Evolutionary conservation across 2,329 filamentous ascomycete species (phyloP).

Genomic region (Rhytidhysteron rufulum): DNA sequence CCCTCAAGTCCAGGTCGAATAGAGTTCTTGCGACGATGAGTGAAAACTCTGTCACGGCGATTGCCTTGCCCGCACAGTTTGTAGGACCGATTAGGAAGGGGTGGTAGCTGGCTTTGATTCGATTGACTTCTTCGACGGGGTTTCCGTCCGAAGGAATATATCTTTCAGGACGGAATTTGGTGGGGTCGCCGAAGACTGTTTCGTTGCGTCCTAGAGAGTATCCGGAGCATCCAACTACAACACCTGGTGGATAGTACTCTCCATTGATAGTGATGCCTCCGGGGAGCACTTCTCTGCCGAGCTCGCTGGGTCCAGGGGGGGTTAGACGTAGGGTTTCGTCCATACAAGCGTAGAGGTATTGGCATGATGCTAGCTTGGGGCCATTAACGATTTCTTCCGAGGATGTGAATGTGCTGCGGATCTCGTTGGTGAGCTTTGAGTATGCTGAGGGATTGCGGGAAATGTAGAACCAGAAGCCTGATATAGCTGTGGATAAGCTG

Average conservation of each 20-base stretch:
- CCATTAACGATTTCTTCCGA: conserved; percentile 9
- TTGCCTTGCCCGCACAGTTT: conserved; percentile 21
- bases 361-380: conserved; percentile 7
- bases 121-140: conserved; percentile 8
- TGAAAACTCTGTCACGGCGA: conserved; percentile 16
- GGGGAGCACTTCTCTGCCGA: conserved; percentile 10
- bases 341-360: conserved; percentile 16
- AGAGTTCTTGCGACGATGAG: conserved; percentile 14
- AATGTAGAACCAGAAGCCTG: conserved; percentile 11
- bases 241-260: conserved; percentile 13
- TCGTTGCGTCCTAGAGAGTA: conserved; percentile 16
- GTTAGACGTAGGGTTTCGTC: conserved; percentile 14
- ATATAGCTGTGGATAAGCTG: conserved; percentile 6
- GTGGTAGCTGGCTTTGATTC: conserved; percentile 8
- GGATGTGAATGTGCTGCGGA: conserved; percentile 6
- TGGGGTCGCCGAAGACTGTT: conserved; percentile 14
- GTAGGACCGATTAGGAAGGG: conserved; percentile 20
- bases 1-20: conserved; percentile 14
- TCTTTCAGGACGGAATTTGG: conserved; percentile 14
- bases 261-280: conserved; percentile 16
- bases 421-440: conserved; percentile 8
- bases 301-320: conserved; percentile 12
- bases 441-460: conserved; percentile 2
- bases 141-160: conserved; percentile 12
- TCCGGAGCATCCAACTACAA: conserved; percentile 13